A percentile compares a stretch with the other conserved stretches of the same genome.
Evolutionary conservation across 129 eudicot species (phyloP).

Genomic region (Lonicera japonica): DNA sequence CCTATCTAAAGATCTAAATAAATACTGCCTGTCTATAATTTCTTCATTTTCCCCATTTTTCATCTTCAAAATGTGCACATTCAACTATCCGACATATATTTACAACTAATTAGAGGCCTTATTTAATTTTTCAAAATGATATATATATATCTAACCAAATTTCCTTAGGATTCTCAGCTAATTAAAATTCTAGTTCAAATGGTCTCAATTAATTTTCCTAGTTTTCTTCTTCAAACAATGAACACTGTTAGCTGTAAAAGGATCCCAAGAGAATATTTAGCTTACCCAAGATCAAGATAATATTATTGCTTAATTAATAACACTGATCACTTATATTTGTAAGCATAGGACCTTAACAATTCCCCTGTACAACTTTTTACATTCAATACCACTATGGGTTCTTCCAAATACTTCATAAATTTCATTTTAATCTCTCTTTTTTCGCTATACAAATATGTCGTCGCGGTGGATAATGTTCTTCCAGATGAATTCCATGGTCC

Average conservation of each 20-base stretch:
- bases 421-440: conserved; percentile 15
- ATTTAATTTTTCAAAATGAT: no score
- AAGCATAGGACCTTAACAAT: background rate
- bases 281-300: background rate
- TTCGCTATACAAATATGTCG: conserved; percentile 2
- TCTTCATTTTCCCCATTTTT: no score
- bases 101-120: no score
- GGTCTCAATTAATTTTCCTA: background rate
- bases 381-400: conserved; percentile 18
- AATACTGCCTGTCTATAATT: no score
- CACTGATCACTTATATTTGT: no score
- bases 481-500: conserved; percentile 25
- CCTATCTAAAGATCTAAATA: no score
- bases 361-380: background rate
- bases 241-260: conserved; percentile 26
- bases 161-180: conserved; percentile 29
- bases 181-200: background rate
- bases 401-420: conserved; percentile 14
- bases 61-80: no score
- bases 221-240: conserved; percentile 27
- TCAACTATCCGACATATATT: no score
- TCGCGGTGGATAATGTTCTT: conserved; percentile 15
- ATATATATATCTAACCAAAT: background rate
- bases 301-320: background rate
- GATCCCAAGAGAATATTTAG: conserved; percentile 13